A percentile compares a stretch with the other conserved stretches of the same genome.
Evolutionary conservation across 306 rosid genomes (phyloP).

Genomic region (Lagenaria siceraria): DNA sequence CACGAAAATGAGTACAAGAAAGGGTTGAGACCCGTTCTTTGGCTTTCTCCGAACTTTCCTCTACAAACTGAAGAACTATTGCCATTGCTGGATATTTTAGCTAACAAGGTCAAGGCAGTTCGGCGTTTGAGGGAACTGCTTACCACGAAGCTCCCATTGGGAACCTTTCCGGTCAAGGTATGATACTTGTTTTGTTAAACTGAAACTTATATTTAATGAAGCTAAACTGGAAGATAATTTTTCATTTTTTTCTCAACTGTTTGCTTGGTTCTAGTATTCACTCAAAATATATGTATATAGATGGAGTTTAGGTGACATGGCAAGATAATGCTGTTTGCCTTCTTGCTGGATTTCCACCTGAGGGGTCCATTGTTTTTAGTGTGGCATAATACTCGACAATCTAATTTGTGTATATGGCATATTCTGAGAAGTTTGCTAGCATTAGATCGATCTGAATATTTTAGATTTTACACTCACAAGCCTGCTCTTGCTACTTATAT

Average conservation of each 20-base stretch:
- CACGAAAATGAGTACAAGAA: constrained; percentile 91
- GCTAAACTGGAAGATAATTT: not conserved
- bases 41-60: constrained; percentile 94
- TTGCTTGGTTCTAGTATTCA: not conserved
- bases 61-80: constrained; percentile 71
- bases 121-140: constrained; percentile 97
- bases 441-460: not conserved
- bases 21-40: constrained; percentile 89
- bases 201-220: not conserved
- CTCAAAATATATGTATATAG: no score
- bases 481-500: not conserved
- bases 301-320: not conserved
- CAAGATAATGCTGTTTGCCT: not conserved
- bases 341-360: not conserved
- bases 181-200: constrained; percentile 8
- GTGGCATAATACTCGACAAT: not conserved
- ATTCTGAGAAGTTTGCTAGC: not conserved
- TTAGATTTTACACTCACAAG: not conserved
- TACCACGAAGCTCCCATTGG: constrained; percentile 90
- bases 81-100: constrained; percentile 94
- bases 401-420: not conserved
- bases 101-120: constrained; percentile 93
- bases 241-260: not conserved
- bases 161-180: constrained; percentile 98
- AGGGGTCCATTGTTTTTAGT: not conserved